Evolutionary conservation across 2,329 filamentous ascomycete genomes (phyloP), one percentile per base, ranked within the genome.

Genomic region (Neonectria hederae): DNA sequence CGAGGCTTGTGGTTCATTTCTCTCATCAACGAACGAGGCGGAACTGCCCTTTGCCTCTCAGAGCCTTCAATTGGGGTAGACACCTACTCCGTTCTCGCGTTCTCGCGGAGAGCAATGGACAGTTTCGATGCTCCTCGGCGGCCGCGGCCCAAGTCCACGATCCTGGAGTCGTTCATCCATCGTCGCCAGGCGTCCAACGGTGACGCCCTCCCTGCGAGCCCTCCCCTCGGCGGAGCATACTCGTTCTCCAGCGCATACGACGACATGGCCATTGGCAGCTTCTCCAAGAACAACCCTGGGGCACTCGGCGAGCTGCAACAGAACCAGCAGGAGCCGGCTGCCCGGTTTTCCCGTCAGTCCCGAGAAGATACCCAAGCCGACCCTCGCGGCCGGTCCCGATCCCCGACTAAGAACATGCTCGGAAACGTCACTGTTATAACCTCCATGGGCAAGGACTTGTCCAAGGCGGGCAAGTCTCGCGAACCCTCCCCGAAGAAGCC

Each of bases 401-500:
- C 82, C 14, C 78, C 84, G 19, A 80, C 80, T 57, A 85, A 86
- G 73, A 81, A 79, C 76, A 78, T 76, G 4, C 69, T 72, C 62
- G 75, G 69, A 38, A 74, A 75, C 51, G 77, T 84, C 22, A 82
- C 82, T 5, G 74, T 87, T 61, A 84, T 83, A 69, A 78, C 81
- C 3, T 74, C 80, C 22, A 71, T 74, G 24, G 70, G 71, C 43
- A 82, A 77, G 66, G 82, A 83, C 45, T 11, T 19, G 40, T 67
- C 74, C 63, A 82, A 79, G 55, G 69, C 74, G 24, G 78, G 80
- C 61, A 82, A 82, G 69, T 78, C 78, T 40, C 76, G 79, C 65
- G 84, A 86, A 55, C 70, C 79, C 24, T 86, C 86, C 43, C 84
- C 85, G 11, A 84, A 83, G 62, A 92, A 91, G 74, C 87, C 88